phyloP scores from a whole-genome alignment of 73 alveolate genomes.

The Paramecium octaurelia region DNA sequence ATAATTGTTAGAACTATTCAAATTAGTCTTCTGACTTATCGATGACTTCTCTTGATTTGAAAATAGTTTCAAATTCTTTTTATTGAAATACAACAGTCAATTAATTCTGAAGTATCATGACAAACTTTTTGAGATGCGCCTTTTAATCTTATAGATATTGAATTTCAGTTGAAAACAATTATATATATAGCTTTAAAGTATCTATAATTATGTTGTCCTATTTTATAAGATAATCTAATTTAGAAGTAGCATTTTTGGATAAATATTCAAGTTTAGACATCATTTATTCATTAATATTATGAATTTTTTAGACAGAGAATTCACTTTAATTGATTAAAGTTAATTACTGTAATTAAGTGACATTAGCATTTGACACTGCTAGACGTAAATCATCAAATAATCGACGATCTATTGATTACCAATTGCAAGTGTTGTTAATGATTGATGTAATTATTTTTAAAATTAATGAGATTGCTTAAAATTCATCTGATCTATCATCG shows the following conservation, averaged over 20 bases:
- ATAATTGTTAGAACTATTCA: neutral
- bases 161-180: neutral
- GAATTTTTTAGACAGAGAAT: neutral
- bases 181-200: neutral
- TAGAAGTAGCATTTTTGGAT: neutral
- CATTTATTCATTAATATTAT: neutral
- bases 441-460: neutral
- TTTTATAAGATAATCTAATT: neutral
- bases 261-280: neutral
- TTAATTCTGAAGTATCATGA: neutral
- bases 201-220: neutral
- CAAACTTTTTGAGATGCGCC: neutral
- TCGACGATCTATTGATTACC: neutral
- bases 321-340: neutral
- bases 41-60: too few species aligned
- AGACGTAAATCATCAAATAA: neutral
- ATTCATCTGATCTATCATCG: neutral
- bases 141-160: neutral
- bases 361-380: neutral
- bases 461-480: neutral
- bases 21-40: neutral
- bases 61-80: neutral
- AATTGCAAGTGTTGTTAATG: neutral
- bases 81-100: neutral
- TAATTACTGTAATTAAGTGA: neutral